Base-by-base conservation (phyloP, 2,329 filamentous ascomycete species). In the Phialophora expanda region DNA sequence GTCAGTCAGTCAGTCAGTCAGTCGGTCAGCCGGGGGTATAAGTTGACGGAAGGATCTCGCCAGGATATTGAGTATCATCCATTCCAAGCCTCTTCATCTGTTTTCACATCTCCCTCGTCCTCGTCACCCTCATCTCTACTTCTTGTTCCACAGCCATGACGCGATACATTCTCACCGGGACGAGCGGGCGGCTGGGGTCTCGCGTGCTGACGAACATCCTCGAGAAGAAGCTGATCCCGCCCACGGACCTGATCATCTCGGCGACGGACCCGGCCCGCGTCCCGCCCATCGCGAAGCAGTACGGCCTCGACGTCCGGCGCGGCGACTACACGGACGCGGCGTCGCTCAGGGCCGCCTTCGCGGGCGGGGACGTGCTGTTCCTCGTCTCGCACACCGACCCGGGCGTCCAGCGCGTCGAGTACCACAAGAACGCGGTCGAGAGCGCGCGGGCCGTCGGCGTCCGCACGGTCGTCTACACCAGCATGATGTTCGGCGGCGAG, bases 401-500 rank as follows among this genome's bases (percentile, higher is more conserved):
- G n/a, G 56, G 56, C 26, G 14, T 32, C 17, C 8, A 38, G 5
- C 56, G 56, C n/a, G 56, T 59, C 41, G 41, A 59, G 14, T 59
- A 50, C 41, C 56, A 59, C 44, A 50, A 51, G 56, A 51, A 34
- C 28, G 56, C 56, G 9, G 24, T 59, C 44, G 56, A 59, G 14
- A 59, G 24, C n/a, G 56, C 56, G 0, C 56, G 56, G 1, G 44
- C 41, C 3, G 56, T 24, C 3, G 56, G 56, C 9, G 56, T 59
- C 26, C 51, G 7, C 26, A 34, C 56, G 6, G 26, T 59, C 56
- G 17, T 59, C 44, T 59, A 59, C n/a, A 59, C 56, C 24, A 59
- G 56, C 41, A 59, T 59, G 56, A 59, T 59, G 56, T 59, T 59
- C n/a, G 56, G 56, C 28, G 56, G 56, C 14, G 24, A 51, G 28